Evolutionary conservation across 441 rosid species (phyloP), one percentile per base, ranked within the genome.

Genomic region (Corymbia citriodora): DNA sequence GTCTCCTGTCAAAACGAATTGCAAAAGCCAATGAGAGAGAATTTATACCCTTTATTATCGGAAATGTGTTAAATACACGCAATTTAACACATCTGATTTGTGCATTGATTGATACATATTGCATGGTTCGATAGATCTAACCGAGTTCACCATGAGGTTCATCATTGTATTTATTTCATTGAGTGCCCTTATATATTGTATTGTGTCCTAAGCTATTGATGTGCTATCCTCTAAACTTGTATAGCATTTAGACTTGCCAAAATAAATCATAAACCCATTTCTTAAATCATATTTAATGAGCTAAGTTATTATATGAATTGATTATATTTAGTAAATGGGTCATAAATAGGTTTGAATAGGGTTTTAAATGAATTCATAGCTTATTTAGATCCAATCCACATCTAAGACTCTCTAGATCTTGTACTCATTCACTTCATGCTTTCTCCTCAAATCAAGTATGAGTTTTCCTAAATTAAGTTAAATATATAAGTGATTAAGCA

Each of bases 361-460:
- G 29, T 23, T 57, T 57, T 57, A 23, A 23, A 57, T 23, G 29
- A 57, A 57, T 57, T 23, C 6, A 57, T 19, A 57, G 0, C 13
- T 57, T 57, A 57, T 29, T 57, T 52, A 52, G 54, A 52, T 5
- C 54, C 14, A 52, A 49, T 52, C 54, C 16, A 52, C 54, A 52
- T 13, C 14, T 52, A 52, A 11, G 54, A 52, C 54, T 52, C 54
- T 52, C 16, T 52, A 52, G 54, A 52, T 52, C 16, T 52, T 52
- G 14, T 15, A 21, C 25, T 57, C 7, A 13, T 13, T 10, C 0
- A 1, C 14, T 59, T 6, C 0, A 0, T 23, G 14, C 7, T 59
- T 59, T 59, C 63, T 23, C 29, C 25, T 2, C 45, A 5, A 0
- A 10, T 59, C 10, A 0, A 57, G 63, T 59, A 23, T 23, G 25